Percentiles rank a stretch among this genome's conserved stretches.
These are phyloP conservation scores for Garcia nutans DNA, from an alignment of 345 rosid genomes.

Conservation along the genomic window DNA sequence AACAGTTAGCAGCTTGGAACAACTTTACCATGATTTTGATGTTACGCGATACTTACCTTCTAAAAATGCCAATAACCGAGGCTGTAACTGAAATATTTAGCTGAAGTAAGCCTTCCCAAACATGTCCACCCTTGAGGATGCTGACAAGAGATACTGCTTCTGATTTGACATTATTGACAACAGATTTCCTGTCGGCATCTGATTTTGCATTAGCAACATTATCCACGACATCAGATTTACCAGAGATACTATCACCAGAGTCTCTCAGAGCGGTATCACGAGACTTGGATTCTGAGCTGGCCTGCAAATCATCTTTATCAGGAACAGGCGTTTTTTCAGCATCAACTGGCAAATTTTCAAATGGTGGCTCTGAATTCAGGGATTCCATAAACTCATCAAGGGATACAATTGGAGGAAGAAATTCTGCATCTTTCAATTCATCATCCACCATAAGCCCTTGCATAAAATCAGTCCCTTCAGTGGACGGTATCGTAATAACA, in stretches of 20 bases:
- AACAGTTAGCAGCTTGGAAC: neutral
- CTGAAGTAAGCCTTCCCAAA: conserved; percentile 86
- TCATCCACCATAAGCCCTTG: conserved; percentile 79
- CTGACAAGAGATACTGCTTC: conserved; percentile 16
- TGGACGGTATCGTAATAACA: conserved; percentile 54
- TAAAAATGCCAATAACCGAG: conserved; percentile 60
- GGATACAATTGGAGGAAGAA: conserved; percentile 91
- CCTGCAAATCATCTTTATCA: conserved; percentile 43
- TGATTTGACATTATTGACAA: conserved; percentile 26
- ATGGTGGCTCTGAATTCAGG: conserved; percentile 85
- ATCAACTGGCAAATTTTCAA: conserved; percentile 55
- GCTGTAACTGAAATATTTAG: conserved; percentile 47
- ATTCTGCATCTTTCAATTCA: conserved; percentile 65
- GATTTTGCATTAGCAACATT: conserved; percentile 19
- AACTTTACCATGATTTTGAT: neutral
- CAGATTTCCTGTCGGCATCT: conserved; percentile 29
- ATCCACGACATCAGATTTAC: conserved; percentile 34
- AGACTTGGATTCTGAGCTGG: conserved; percentile 36
- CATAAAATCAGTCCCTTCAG: conserved; percentile 48
- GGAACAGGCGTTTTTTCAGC: conserved; percentile 32
- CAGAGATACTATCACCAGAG: conserved; percentile 22
- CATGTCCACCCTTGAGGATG: conserved; percentile 42
- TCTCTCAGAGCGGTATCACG: conserved; percentile 36
- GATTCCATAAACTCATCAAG: conserved; percentile 92
- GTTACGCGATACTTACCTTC: conserved; percentile 51